Base-by-base conservation (phyloP, 1,139 yeast species). In the Kodamaea alishanica region DNA sequence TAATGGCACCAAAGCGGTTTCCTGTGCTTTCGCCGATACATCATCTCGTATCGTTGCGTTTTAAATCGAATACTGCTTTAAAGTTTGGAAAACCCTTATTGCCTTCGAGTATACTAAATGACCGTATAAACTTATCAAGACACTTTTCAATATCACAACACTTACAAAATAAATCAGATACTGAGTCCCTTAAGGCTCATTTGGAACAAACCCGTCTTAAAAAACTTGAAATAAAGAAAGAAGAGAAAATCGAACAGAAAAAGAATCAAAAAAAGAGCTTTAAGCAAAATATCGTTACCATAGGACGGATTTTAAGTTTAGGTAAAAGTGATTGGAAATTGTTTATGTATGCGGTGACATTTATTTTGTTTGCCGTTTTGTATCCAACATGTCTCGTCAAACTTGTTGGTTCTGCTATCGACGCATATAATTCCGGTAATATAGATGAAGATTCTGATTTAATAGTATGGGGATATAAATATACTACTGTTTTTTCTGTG, bases 381-480 rank as follows among this genome's bases (percentile, higher is more conserved):
- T 71, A 71, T 43, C 77, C 77, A 2, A 70, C 76, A 1, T 61
- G 70, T 1, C 63, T 72, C 8, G 76, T 71, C 8, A 67, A 69
- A 45, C 55, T 71, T 35, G 75, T 71, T n/a, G 77, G 77, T 8
- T 63, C 71, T 0, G 65, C 74, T 4, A 65, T 71, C 32, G 77
- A 71, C 49, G 73, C 76, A 2, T 68, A 67, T 45, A 71, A 68
- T 44, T 47, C 56, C 9, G 60, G 60, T n/a, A 37, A 51, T 10
- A 60, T 57, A 33, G 75, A 70, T 48, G 69, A 48, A 4, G 67
- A 69, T 29, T 76, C 76, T 0, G 60, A 63, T 37, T 52, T 71
- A 30, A 37, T 71, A 34, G 69, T 71, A 28, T 71, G 76, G 76
- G 77, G 76, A 2, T 69, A 67, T 46, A 67, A 67, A 40, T 67